phyloP scores from a whole-genome alignment of 257 asterid genomes.

The Thymus quinquecostatus region DNA sequence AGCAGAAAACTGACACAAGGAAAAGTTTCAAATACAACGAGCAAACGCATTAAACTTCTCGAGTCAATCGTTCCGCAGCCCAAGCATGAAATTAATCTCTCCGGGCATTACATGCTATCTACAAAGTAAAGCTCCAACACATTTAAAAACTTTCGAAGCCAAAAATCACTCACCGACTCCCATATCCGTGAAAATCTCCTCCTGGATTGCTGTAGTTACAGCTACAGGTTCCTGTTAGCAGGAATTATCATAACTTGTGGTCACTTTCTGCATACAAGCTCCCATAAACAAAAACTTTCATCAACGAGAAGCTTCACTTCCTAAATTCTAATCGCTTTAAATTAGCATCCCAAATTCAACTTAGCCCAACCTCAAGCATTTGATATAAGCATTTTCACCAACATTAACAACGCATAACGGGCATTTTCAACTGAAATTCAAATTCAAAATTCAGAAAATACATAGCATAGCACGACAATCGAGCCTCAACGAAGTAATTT shows the following conservation, averaged over 20 bases:
- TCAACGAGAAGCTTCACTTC: neutral
- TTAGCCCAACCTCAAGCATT: neutral
- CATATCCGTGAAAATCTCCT: conserved; percentile 81
- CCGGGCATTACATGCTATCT: conserved; percentile 14
- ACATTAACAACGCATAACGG: neutral
- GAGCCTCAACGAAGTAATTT: conserved; percentile 9
- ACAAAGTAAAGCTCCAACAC: conserved; percentile 15
- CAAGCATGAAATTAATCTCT: neutral
- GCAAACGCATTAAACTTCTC: conserved; percentile 15
- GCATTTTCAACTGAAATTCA: conserved; percentile 10
- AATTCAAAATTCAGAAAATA: conserved; percentile 12
- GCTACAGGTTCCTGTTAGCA: conserved; percentile 82
- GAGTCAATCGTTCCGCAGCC: neutral
- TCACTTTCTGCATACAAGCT: conserved; percentile 10
- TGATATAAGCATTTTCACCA: conserved; percentile 9
- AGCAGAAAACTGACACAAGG: neutral
- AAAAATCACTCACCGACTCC: conserved; percentile 70
- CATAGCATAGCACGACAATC: neutral
- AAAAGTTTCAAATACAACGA: neutral
- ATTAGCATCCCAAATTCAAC: conserved; percentile 4
- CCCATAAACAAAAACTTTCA: conserved; percentile 6
- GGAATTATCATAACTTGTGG: neutral
- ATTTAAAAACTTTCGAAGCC: conserved; percentile 12
- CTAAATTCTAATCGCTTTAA: neutral
- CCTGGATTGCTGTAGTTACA: conserved; percentile 80